These are phyloP conservation scores for Podila epigama DNA, from an alignment of 192 early-diverging fungal species.

Conservation along the genomic window DNA sequence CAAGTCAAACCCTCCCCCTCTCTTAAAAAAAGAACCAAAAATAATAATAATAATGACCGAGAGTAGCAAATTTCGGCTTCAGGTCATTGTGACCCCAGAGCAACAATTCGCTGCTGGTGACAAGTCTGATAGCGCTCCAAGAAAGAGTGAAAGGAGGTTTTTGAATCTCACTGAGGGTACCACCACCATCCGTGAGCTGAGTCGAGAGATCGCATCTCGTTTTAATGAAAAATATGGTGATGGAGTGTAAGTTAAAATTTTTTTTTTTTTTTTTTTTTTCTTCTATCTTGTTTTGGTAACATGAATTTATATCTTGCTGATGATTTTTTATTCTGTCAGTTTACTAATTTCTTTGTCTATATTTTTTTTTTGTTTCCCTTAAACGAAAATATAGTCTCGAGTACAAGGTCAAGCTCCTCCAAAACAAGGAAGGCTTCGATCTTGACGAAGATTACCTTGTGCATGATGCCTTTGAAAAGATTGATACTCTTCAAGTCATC, in stretches of 20 bases:
- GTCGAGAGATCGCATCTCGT: conserved; percentile 4
- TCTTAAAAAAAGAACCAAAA: not conserved
- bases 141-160: conserved; percentile 5
- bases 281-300: not conserved
- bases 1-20: not conserved
- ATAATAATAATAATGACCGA: not conserved
- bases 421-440: not conserved
- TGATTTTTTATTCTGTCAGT: too few relatives aligned
- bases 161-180: conserved; percentile 4
- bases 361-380: not conserved
- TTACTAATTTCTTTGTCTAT: not conserved
- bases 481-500: conserved; percentile 2
- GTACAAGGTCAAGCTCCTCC: conserved; percentile 1
- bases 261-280: not conserved
- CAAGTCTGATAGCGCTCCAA: not conserved
- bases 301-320: too few relatives aligned
- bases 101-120: not conserved
- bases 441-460: conserved; percentile 8
- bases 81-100: not conserved
- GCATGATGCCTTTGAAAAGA: not conserved
- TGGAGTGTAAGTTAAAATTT: conserved; percentile 15
- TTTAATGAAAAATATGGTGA: conserved; percentile 2
- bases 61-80: not conserved
- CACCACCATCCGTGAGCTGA: conserved; percentile 4
- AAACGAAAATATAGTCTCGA: not conserved